Evolutionary conservation across 257 asterid species (phyloP).

Genomic region (Nyctanthes arbortristis): DNA sequence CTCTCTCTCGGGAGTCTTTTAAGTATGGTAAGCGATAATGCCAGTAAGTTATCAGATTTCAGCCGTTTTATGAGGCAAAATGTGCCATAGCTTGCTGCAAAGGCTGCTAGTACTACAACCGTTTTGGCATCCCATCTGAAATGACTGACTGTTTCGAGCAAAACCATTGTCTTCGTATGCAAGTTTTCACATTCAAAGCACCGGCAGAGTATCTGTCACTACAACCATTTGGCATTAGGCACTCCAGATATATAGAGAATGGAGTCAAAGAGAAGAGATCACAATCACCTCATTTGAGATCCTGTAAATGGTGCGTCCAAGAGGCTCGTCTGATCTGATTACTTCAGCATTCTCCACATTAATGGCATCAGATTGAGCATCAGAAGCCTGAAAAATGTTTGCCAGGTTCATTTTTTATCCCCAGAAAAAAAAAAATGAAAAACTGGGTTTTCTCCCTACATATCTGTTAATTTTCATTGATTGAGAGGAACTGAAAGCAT

Average conservation of each 20-base stretch:
- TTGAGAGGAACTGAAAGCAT: background rate
- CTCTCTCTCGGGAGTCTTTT: conserved; percentile 38
- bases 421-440: too few relatives aligned
- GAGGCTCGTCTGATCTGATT: conserved; percentile 38
- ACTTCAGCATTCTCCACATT: conserved; percentile 28
- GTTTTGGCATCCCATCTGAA: conserved; percentile 71
- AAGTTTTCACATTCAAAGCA: conserved; percentile 38
- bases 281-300: conserved; percentile 56
- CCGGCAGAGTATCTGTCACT: conserved; percentile 40
- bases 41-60: conserved; percentile 43
- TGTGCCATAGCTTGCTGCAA: conserved; percentile 41
- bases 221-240: conserved; percentile 20
- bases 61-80: conserved; percentile 53
- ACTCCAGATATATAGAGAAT: background rate
- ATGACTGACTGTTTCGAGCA: conserved; percentile 55
- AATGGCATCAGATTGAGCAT: conserved; percentile 24
- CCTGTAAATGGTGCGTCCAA: conserved; percentile 44
- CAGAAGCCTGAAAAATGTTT: conserved; percentile 41
- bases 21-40: conserved; percentile 42
- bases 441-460: background rate
- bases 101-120: conserved; percentile 56
- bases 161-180: conserved; percentile 46
- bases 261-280: background rate
- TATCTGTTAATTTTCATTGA: background rate
- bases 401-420: background rate